A percentile compares a stretch with the other conserved stretches of the same genome.
Conservation (phyloP, 169 alveolate genomes). For the Plasmodium billcollinsi region DNA sequence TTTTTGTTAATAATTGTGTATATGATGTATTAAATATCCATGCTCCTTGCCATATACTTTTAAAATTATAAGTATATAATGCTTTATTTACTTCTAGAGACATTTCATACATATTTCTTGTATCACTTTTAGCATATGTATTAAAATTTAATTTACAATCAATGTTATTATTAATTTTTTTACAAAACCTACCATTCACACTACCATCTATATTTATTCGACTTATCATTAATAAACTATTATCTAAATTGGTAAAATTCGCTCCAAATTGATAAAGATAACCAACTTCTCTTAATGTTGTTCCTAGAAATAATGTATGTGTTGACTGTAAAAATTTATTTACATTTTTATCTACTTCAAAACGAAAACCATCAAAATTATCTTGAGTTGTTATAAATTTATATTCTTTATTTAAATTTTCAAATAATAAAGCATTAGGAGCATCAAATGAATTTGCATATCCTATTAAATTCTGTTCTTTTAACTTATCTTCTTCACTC, state of each 20-base stretch:
- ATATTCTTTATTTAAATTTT: slow-evolving; percentile 90
- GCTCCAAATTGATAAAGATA: slow-evolving; percentile 93
- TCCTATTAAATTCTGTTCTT: slow-evolving; percentile 8
- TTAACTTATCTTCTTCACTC: slow-evolving; percentile 21
- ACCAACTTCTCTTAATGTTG: slow-evolving; percentile 87
- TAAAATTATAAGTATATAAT: slow-evolving; percentile 87
- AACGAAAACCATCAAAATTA: slow-evolving; percentile 93
- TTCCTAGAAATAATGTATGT: slow-evolving; percentile 91
- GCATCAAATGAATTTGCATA: slow-evolving; percentile 57
- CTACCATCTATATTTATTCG: slow-evolving; percentile 90
- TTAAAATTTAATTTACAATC: slow-evolving; percentile 89
- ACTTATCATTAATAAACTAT: slow-evolving; percentile 86
- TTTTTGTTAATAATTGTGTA: slow-evolving; percentile 88
- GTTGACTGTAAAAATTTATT: slow-evolving; percentile 89
- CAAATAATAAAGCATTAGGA: slow-evolving; percentile 79
- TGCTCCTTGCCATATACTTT: slow-evolving; percentile 92
- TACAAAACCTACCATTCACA: slow-evolving; percentile 84
- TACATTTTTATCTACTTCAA: slow-evolving; percentile 90
- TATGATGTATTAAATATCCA: slow-evolving; percentile 90
- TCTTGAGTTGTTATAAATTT: slow-evolving; percentile 91
- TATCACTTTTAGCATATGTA: slow-evolving; percentile 87
- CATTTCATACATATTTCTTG: slow-evolving; percentile 89
- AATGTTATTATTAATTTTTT: slow-evolving; percentile 77
- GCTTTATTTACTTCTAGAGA: slow-evolving; percentile 89
- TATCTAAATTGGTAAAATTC: slow-evolving; percentile 88